Evolutionary conservation across 2,329 filamentous ascomycete species (phyloP), one percentile per base, ranked within the genome.

Genomic region (Plenodomus biglobosus): DNA sequence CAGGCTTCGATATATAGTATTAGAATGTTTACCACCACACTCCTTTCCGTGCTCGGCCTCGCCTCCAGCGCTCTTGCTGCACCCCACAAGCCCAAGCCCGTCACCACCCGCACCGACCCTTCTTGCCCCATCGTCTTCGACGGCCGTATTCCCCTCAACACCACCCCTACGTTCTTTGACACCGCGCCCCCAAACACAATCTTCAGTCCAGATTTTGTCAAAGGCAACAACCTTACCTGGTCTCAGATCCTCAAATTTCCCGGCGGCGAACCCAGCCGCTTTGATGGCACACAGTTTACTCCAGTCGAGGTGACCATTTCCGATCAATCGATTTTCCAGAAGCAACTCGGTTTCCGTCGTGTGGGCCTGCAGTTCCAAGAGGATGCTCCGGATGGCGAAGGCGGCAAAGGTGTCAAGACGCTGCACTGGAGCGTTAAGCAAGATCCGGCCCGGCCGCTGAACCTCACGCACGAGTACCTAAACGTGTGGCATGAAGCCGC

Each of bases 401-500:
- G 77, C 18, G 80, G 76, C 32, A 64, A 66, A 20, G 82, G 81
- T 21, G 68, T 84, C 48, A 84, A 84, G 71, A 84, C 82, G 1
- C 75, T 85, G 42, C 83, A 86, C 69, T 85, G 82, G 68, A 81
- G 78, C 56, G 61, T 86, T 24, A 75, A 75, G 65, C 79, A 80
- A 60, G 81, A 85, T 55, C 50, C 66, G 2, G 60, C 71, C 35
- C 73, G 79, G 10, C 76, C 77, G 11, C 68, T 85, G 43, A 85
- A 86, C 71, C 68, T 80, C 44, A 79, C 78, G 7, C 83, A 85
- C 64, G 81, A 85, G 70, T 85, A 85, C 68, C 73, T 83, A 49
- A 73, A 72, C 42, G 66, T 69, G 20, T 73, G 66, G 70, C 70
- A 72, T 55, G 69, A 73, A 40, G 56, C 68, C 0, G 68, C 70